Percentiles rank a stretch among this genome's conserved stretches.
phyloP scores from a whole-genome alignment of 2,329 filamentous ascomycete genomes.

The Exophiala mesophila region DNA sequence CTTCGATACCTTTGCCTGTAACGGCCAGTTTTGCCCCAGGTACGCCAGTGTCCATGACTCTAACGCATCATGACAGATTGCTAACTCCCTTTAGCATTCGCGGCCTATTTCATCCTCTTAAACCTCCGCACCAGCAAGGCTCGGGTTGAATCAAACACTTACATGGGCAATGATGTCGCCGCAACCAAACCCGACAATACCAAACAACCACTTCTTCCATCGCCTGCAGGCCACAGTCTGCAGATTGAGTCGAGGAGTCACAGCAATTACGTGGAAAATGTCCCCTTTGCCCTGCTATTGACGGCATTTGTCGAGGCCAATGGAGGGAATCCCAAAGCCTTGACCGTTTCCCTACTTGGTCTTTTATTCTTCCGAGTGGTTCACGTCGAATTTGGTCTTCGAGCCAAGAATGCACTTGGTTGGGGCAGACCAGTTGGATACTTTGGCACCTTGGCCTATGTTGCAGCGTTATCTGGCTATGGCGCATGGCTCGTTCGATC shows the following conservation, averaged over 20 bases:
- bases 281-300: conserved; percentile 37
- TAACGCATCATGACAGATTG: not conserved
- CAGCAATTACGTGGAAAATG: conserved; percentile 42
- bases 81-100: conserved; percentile 35
- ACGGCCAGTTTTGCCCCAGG: conserved; percentile 22
- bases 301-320: conserved; percentile 43
- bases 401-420: conserved; percentile 26
- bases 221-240: conserved; percentile 27
- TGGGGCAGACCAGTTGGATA: conserved; percentile 28
- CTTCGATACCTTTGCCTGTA: conserved; percentile 29
- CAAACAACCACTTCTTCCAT: conserved; percentile 10
- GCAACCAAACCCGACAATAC: conserved; percentile 13
- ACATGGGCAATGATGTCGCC: conserved; percentile 19
- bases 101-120: conserved; percentile 39
- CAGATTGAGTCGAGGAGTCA: conserved; percentile 36
- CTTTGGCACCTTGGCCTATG: conserved; percentile 26
- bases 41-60: conserved; percentile 2
- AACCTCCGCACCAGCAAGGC: conserved; percentile 36
- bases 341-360: conserved; percentile 36
- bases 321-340: conserved; percentile 35
- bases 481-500: conserved; percentile 29
- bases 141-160: conserved; percentile 32
- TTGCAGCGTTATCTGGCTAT: conserved; percentile 29
- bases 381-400: conserved; percentile 39
- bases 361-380: conserved; percentile 37